Conservation (phyloP, 2,329 filamentous ascomycete genomes). For the Pestalotiopsis sp. region DNA sequence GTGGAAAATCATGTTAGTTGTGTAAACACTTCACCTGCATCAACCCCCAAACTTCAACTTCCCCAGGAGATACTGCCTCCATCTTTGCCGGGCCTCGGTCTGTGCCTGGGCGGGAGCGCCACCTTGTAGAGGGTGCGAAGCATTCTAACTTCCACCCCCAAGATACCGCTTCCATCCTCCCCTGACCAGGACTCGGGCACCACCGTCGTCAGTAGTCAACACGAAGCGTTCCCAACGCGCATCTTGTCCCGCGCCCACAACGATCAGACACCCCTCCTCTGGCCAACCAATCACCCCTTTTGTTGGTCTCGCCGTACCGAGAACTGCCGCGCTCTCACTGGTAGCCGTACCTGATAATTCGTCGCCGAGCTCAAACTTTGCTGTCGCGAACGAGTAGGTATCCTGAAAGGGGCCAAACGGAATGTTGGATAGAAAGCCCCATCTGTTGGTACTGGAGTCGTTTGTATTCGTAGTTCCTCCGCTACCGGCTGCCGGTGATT, state of each 20-base stretch:
- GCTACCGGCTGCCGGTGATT: slow-evolving; percentile 11
- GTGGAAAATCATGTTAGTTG: neutral
- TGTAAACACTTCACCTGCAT: neutral
- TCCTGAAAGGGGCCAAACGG: slow-evolving; percentile 91
- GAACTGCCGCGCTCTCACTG: slow-evolving; percentile 42
- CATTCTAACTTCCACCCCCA: slow-evolving; percentile 23
- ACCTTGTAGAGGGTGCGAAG: neutral
- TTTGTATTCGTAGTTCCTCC: slow-evolving; percentile 19
- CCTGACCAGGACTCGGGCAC: slow-evolving; percentile 66
- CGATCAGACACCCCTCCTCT: slow-evolving; percentile 71
- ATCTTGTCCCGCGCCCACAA: slow-evolving; percentile 79
- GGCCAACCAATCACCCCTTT: slow-evolving; percentile 90
- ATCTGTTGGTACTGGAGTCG: slow-evolving; percentile 70
- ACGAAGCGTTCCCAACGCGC: slow-evolving; percentile 88
- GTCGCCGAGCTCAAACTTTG: slow-evolving; percentile 81
- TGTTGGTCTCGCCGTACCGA: slow-evolving; percentile 61
- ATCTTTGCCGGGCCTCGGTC: too few relatives aligned
- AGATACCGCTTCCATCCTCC: slow-evolving; percentile 86
- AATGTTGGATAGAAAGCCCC: slow-evolving; percentile 82
- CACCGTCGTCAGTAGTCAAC: slow-evolving; percentile 69
- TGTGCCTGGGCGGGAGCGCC: too few relatives aligned
- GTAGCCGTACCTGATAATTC: slow-evolving; percentile 57
- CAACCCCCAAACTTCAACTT: neutral
- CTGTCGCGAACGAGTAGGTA: slow-evolving; percentile 80
- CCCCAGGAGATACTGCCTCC: too few relatives aligned